phyloP scores from a whole-genome alignment of 805 yeast species.

The Metschnikowia vanudenii region DNA sequence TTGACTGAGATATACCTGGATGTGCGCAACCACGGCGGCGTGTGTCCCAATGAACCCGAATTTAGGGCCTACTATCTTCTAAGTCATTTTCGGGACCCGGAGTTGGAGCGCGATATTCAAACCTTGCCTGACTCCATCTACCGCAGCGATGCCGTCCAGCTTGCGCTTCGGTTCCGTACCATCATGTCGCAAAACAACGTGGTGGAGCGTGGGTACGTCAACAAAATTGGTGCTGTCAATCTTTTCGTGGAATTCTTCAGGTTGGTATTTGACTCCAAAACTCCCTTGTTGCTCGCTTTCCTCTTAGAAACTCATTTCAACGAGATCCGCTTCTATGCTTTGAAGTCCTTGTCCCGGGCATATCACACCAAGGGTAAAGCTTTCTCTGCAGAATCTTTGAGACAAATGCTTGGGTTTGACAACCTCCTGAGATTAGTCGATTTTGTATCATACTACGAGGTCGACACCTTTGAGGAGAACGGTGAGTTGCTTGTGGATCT shows the following conservation, averaged over 20 bases:
- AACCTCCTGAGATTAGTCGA: constrained; percentile 47
- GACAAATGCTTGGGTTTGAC: constrained; percentile 64
- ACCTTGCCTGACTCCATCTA: constrained; percentile 58
- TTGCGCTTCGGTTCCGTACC: constrained; percentile 70
- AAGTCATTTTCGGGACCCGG: constrained; percentile 80
- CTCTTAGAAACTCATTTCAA: constrained; percentile 77
- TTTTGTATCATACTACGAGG: constrained; percentile 64
- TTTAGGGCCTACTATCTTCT: constrained; percentile 84
- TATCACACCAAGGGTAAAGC: constrained; percentile 72
- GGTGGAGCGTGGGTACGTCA: constrained; percentile 51
- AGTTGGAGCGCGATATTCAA: constrained; percentile 74
- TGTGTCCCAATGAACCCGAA: constrained; percentile 84
- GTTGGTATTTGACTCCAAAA: constrained; percentile 41
- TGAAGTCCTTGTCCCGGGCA: constrained; percentile 62
- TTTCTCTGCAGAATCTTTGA: constrained; percentile 49
- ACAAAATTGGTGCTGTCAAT: constrained; percentile 55
- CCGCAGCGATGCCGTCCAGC: constrained; percentile 55
- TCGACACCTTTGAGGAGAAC: constrained; percentile 39
- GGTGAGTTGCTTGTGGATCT: constrained; percentile 36
- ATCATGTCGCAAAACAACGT: constrained; percentile 61
- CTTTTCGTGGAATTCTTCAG: constrained; percentile 65
- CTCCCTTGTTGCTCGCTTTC: constrained; percentile 70
- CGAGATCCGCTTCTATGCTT: constrained; percentile 71
- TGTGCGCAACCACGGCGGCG: constrained; percentile 65
- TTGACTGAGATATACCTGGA: constrained; percentile 84